A percentile compares a stretch with the other conserved stretches of the same genome.
These are phyloP conservation scores for Hypoxylon rickii DNA, from an alignment of 495 filamentous ascomycete species.

Conservation along the genomic window DNA sequence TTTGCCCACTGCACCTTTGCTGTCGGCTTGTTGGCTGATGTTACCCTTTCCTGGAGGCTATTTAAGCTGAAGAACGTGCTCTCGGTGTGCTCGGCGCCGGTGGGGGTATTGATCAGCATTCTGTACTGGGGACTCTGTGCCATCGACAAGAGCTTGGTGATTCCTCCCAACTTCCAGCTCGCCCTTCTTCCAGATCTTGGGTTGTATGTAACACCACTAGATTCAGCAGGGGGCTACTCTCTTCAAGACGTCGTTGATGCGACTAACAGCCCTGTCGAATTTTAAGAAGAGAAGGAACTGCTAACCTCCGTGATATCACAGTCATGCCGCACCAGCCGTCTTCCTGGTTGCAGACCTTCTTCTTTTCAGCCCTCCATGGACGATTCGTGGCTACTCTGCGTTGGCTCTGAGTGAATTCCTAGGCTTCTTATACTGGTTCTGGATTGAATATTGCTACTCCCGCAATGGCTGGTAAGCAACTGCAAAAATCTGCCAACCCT, in stretches of 20 bases:
- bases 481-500: constrained; percentile 1
- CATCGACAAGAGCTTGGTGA: constrained; percentile 63
- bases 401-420: constrained; percentile 65
- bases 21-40: constrained; percentile 73
- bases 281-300: too few species aligned
- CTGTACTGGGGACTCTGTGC: constrained; percentile 80
- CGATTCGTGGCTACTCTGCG: constrained; percentile 62
- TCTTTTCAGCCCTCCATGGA: constrained; percentile 81
- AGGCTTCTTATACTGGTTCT: constrained; percentile 82
- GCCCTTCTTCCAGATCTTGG: constrained; percentile 65
- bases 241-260: too few species aligned
- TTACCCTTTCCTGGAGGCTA: constrained; percentile 65
- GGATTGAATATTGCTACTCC: constrained; percentile 79
- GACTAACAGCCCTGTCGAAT: too few species aligned
- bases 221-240: too few species aligned
- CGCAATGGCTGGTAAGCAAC: constrained; percentile 71
- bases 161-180: constrained; percentile 52
- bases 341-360: constrained; percentile 74
- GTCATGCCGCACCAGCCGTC: constrained; percentile 75
- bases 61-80: constrained; percentile 78
- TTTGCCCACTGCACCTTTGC: constrained; percentile 71
- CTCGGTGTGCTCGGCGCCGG: constrained; percentile 71
- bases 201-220: too few species aligned
- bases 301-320: too few species aligned
- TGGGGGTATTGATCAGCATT: constrained; percentile 81